A percentile compares a stretch with the other conserved stretches of the same genome.
phyloP scores from a whole-genome alignment of 2,329 filamentous ascomycete species.

The Aspergillus fischeri region DNA sequence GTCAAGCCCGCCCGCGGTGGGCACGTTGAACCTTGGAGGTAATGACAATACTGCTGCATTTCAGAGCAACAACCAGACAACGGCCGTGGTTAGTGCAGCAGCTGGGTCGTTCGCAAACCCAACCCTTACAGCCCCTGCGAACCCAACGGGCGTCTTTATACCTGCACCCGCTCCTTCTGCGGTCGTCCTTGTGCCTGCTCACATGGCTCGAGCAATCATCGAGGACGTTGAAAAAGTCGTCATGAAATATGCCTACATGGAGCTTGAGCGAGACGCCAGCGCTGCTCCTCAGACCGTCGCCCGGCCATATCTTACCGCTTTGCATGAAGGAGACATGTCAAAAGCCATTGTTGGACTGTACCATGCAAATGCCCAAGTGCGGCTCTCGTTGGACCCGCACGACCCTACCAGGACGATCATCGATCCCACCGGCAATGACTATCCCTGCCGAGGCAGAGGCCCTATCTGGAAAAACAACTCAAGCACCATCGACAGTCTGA shows the following conservation, averaged over 20 bases:
- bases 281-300: constrained; percentile 12
- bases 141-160: constrained; percentile 3
- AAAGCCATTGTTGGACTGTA: constrained; percentile 14
- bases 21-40: not conserved
- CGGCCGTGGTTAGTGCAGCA: not conserved
- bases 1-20: not conserved
- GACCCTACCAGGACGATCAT: constrained; percentile 9
- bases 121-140: not conserved
- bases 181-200: not conserved
- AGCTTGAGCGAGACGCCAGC: constrained; percentile 27
- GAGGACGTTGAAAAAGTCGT: constrained; percentile 24
- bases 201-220: constrained; percentile 3
- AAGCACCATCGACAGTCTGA: constrained; percentile 27
- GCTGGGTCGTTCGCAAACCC: not conserved
- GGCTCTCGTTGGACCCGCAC: constrained; percentile 6
- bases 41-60: not conserved
- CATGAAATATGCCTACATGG: constrained; percentile 23
- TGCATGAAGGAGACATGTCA: constrained; percentile 11
- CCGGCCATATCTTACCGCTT: constrained; percentile 11
- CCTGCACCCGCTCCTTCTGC: not conserved
- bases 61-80: not conserved
- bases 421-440: constrained; percentile 16
- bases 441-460: constrained; percentile 28
- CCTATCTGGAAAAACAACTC: constrained; percentile 24
- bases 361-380: constrained; percentile 14